Base-by-base conservation (phyloP, 78 protist species). In the Cavenderia fasciculata region DNA sequence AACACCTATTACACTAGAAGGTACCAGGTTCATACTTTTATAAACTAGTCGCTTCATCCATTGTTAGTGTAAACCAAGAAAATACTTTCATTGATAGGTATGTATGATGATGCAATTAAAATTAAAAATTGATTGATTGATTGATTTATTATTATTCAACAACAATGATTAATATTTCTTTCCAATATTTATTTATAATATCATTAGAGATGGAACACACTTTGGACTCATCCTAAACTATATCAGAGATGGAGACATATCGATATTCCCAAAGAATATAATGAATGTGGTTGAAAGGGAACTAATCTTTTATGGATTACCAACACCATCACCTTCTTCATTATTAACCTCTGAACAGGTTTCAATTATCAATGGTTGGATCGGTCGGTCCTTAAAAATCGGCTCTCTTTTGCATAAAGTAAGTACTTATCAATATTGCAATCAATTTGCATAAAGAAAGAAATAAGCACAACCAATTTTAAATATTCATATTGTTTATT, bases 161-260 rank as follows among this genome's bases (percentile, higher is more conserved):
- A n/a, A n/a, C n/a, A n/a, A n/a, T n/a, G n/a, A n/a, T n/a, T n/a
- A n/a, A n/a, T n/a, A n/a, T n/a, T n/a, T n/a, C n/a, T n/a, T n/a
- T n/a, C n/a, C n/a, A n/a, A n/a, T n/a, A n/a, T n/a, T n/a, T n/a
- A n/a, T n/a, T n/a, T n/a, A n/a, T n/a, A n/a, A n/a, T n/a, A n/a
- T n/a, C n/a, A 21, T 25, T 14, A 62, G 71, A 36, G 71, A 62
- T 62, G 71, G 49, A 19, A 36, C 33, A 11, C 72, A 63, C 38
- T 63, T 63, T n/a, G 38, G 72, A 63, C 21, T 36, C 38, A 63
- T 63, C 10, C 29, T 63, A 63, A 63, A 63, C 38, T 63, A 34
- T 63, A n/a, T 63, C 33, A 63, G 72, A 63, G 72, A 49, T 63
- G 72, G 38, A n/a, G n/a, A n/a, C 18, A 19, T 11, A 34, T 27